Percentiles rank a stretch among this genome's conserved stretches.
Evolutionary conservation across 2,329 filamentous ascomycete species (phyloP).

Genomic region (Penicillium sp.): DNA sequence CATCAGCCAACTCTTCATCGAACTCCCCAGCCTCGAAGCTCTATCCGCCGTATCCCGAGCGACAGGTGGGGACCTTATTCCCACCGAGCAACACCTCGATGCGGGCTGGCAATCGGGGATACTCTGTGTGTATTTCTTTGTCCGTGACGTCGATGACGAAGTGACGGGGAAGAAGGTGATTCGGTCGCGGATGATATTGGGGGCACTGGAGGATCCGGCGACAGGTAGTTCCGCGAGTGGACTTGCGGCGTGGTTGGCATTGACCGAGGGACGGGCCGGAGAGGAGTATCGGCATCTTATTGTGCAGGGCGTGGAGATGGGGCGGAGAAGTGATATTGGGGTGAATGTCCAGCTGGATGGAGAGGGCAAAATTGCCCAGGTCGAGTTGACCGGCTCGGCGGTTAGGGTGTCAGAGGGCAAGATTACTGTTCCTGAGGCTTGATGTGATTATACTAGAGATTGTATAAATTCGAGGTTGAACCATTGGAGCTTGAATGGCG

Average conservation of each 20-base stretch:
- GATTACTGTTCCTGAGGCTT: constrained; percentile 32
- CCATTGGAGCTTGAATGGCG: no score
- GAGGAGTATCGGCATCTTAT: constrained; percentile 53
- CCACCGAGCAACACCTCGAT: constrained; percentile 35
- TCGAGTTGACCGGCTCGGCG: constrained; percentile 42
- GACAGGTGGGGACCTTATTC: constrained; percentile 31
- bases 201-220: constrained; percentile 37
- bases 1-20: constrained; percentile 64
- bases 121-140: constrained; percentile 39
- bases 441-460: no score
- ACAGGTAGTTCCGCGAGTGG: constrained; percentile 64
- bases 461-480: no score
- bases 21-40: constrained; percentile 63
- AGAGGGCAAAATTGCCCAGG: constrained; percentile 35
- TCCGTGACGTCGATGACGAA: constrained; percentile 58
- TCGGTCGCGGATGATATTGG: constrained; percentile 38
- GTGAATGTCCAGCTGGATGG: constrained; percentile 33
- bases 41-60: constrained; percentile 49
- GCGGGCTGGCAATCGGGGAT: constrained; percentile 38
- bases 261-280: constrained; percentile 43
- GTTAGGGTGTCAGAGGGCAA: constrained; percentile 42
- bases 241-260: constrained; percentile 58
- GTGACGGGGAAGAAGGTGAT: constrained; percentile 51
- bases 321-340: constrained; percentile 51
- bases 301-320: constrained; percentile 71